Evolutionary conservation across 345 rosid genomes (phyloP), one percentile per base, ranked within the genome.

Genomic region (Noccaea caerulescens): DNA sequence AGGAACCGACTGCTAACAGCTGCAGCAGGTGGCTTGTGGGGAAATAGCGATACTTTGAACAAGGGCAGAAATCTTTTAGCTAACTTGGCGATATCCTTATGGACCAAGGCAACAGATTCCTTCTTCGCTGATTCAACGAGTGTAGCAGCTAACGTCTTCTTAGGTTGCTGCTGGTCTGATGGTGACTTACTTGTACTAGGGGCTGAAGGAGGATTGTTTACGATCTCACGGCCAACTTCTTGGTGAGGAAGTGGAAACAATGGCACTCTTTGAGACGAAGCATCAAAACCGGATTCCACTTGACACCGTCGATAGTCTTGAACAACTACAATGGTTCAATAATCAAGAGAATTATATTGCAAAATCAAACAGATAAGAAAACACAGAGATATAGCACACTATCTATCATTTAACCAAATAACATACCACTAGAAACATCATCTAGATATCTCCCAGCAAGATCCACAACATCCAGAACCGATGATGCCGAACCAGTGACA

Each of bases 141-240:
- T 43, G 96, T 76, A 58, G 88, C 89, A 72, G 97, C 98, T 77
- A 89, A 69, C 39, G 98, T 86, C 84, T 86, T 91, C 82, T 86
- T 94, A 65, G 64, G 60, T 27, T 80, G 85, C 58, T 80, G 84
- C 72, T 79, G 89, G 81, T 77, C 68, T 58, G 82, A 58, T 30
- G 82, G 66, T 38, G 83, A 69, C 56, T 85, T 45, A n/a, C 32
- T 76, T 33, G 53, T 12, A 41, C 66, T 75, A 66, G 64, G 46
- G 58, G 76, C 49, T 34, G 84, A 64, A 76, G 62, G 44, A 76
- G 68, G 39, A 47, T 14, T 54, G 46, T 73, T 81, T 36, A 68
- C 44, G 58, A 68, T 76, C 50, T 87, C 83, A 79, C 63, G 58
- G 69, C 80, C 72, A 69, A 72, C 76, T 64, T 83, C 84, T 59